Evolutionary conservation across 2,329 filamentous ascomycete genomes (phyloP), one percentile per base, ranked within the genome.

Genomic region (Teratosphaeria viscida): DNA sequence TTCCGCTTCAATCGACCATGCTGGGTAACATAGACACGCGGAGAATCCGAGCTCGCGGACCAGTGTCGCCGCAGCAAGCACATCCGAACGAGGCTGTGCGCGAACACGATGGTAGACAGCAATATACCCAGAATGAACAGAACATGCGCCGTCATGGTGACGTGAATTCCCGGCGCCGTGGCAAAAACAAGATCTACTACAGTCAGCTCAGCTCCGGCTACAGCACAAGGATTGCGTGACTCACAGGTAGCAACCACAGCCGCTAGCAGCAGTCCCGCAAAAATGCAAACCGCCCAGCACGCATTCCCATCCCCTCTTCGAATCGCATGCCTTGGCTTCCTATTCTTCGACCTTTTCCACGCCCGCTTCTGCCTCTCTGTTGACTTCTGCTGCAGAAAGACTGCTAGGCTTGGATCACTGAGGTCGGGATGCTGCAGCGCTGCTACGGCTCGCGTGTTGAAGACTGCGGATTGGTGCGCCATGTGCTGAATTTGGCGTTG

Each of bases 121-220:
- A 95, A 75, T 60, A 95, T 86, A 64, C 92, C 79, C 57, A 96
- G 80, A 59, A 95, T 86, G 61, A 95, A 81, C 57, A 95, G 78
- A 61, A 95, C 83, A 67, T 90, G 88, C 68, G 95, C 86, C 72
- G 90, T 87, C 71, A 83, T 83, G 52, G 82, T 82, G 6, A 82
- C 77, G 61, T 84, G 79, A 49, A 82, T 82, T 62, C 34, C 53
- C 1, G 83, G 79, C 2, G 86, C 86, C 53, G 91, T 78, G 23
- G 85, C 82, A 53, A 95, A 81, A 5, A 83, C 83, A 64, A 95
- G 81, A 71, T 94, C 90, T 94, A 12, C 27, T 16, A 32, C 27
- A 16, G 32, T 57, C 29, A 54, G n/a, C 49, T 10, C 5, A 16
- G 29, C 29, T 32, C 29, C 29, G 11, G 32, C n/a, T n/a, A 43